Conservation (phyloP, 768 basidiomycete genomes). For the Phaffia tasmanica region DNA sequence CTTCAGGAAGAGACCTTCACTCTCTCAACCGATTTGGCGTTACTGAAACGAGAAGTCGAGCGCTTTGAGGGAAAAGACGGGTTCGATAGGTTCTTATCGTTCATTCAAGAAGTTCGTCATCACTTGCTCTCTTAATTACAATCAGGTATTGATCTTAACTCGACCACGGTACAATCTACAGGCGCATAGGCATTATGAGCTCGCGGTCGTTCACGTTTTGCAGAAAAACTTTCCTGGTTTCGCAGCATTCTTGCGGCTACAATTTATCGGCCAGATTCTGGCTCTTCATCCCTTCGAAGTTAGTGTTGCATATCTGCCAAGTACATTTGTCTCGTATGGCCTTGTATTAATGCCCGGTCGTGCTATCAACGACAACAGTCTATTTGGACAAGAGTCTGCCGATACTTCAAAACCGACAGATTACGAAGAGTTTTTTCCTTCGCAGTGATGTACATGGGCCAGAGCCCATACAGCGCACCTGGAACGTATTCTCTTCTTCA, state of each 20-base stretch:
- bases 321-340: too few species aligned
- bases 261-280: slow-evolving; percentile 36
- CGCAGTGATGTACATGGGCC: slow-evolving; percentile 39
- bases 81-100: slow-evolving; percentile 35
- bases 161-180: background rate
- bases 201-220: slow-evolving; percentile 39
- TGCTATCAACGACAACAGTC: slow-evolving; percentile 13
- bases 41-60: slow-evolving; percentile 39
- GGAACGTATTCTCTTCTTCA: slow-evolving; percentile 42
- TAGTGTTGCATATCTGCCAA: background rate
- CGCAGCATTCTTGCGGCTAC: slow-evolving; percentile 37
- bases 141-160: background rate
- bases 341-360: background rate
- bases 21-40: slow-evolving; percentile 37
- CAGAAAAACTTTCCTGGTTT: slow-evolving; percentile 38
- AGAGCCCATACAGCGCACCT: slow-evolving; percentile 40
- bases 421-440: slow-evolving; percentile 41
- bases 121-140: background rate
- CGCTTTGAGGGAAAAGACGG: slow-evolving; percentile 40
- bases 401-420: slow-evolving; percentile 38
- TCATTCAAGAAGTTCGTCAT: slow-evolving; percentile 30
- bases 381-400: slow-evolving; percentile 33
- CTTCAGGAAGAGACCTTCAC: slow-evolving; percentile 33
- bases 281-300: slow-evolving; percentile 36
- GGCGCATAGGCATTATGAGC: slow-evolving; percentile 37